A percentile compares a stretch with the other conserved stretches of the same genome.
Evolutionary conservation across 441 rosid genomes (phyloP).

Genomic region (Adansonia rubrostipa): DNA sequence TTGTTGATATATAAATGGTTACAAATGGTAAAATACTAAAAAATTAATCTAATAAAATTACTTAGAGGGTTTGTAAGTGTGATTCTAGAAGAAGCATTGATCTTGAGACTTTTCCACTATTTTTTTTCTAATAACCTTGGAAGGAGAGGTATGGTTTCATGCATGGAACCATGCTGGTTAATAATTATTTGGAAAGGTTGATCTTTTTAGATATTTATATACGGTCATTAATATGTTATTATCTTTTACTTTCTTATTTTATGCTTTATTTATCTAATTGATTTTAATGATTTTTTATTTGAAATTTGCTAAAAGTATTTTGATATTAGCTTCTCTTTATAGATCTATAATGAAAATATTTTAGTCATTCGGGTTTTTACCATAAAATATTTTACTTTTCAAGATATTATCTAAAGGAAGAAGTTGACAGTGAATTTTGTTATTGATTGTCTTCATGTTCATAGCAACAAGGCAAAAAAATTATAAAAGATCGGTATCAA

Average conservation of each 20-base stretch:
- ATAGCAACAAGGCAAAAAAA: conserved; percentile 37
- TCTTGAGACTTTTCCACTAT: conserved; percentile 66
- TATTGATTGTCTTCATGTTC: conserved; percentile 51
- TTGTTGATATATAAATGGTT: neutral
- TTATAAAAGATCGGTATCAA: conserved; percentile 43
- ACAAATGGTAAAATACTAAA: conserved; percentile 16
- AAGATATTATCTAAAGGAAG: conserved; percentile 67
- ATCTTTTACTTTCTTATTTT: neutral
- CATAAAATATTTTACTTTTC: conserved; percentile 31
- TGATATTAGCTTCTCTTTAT: conserved; percentile 65
- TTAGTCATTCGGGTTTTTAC: conserved; percentile 69
- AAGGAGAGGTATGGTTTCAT: conserved; percentile 80
- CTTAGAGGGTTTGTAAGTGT: conserved; percentile 84
- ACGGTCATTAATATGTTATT: conserved; percentile 66
- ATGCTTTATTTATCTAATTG: conserved; percentile 13
- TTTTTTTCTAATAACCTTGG: conserved; percentile 78
- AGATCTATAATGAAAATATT: conserved; percentile 31
- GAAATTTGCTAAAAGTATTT: conserved; percentile 33
- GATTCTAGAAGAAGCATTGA: conserved; percentile 66
- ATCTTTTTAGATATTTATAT: conserved; percentile 70
- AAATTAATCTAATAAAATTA: conserved; percentile 38
- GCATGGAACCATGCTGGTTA: conserved; percentile 75
- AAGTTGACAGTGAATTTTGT: conserved; percentile 50
- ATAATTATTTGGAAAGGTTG: conserved; percentile 72
- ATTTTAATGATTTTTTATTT: conserved; percentile 15